Evolutionary conservation across 2,329 filamentous ascomycete genomes (phyloP).

Genomic region (Xylaria sp.): DNA sequence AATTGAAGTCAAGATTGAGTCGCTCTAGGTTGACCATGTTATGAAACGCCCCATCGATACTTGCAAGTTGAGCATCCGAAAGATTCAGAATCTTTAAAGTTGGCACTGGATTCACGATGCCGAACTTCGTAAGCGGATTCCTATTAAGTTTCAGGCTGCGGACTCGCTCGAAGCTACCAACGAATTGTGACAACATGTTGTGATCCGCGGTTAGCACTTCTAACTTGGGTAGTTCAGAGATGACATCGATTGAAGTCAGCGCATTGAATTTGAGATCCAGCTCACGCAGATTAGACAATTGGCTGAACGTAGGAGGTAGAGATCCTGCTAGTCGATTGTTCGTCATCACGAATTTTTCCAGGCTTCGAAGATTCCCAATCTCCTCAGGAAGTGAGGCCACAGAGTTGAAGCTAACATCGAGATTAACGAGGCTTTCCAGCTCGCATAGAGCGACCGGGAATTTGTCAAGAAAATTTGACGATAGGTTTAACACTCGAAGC

Average conservation of each 20-base stretch:
- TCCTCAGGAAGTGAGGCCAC: constrained; percentile 81
- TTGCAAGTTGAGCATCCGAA: constrained; percentile 89
- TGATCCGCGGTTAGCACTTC: constrained; percentile 92
- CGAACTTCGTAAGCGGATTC: constrained; percentile 94
- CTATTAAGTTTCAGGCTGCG: constrained; percentile 90
- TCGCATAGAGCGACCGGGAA: constrained; percentile 89
- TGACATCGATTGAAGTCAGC: constrained; percentile 87
- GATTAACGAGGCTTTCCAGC: constrained; percentile 84
- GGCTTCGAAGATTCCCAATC: constrained; percentile 79
- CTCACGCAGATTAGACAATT: constrained; percentile 84
- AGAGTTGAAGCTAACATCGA: constrained; percentile 96
- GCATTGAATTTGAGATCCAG: constrained; percentile 95
- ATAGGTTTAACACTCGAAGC: constrained; percentile 87
- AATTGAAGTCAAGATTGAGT: constrained; percentile 91
- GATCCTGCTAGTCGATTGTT: constrained; percentile 88
- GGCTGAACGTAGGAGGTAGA: constrained; percentile 77
- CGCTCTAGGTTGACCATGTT: constrained; percentile 89
- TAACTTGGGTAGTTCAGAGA: constrained; percentile 84
- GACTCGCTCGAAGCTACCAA: constrained; percentile 86
- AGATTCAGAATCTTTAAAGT: constrained; percentile 89
- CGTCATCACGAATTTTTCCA: constrained; percentile 93
- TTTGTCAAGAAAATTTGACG: constrained; percentile 87
- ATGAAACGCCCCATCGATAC: constrained; percentile 88
- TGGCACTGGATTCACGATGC: constrained; percentile 79
- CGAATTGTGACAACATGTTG: constrained; percentile 90